These are phyloP conservation scores for Naegleria lovaniensis DNA, from an alignment of 208 protist species.

Conservation along the genomic window DNA sequence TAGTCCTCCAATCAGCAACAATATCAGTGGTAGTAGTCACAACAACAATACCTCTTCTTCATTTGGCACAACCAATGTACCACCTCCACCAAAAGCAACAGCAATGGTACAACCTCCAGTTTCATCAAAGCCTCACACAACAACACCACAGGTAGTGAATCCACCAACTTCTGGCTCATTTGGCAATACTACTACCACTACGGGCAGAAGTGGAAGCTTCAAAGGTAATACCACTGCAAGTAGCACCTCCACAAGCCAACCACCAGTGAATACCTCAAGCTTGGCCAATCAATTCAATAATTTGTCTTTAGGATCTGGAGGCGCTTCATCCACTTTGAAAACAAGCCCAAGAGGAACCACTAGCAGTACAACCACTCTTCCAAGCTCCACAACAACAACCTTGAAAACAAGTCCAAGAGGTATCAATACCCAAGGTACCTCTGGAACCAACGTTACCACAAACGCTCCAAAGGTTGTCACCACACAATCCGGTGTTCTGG, in stretches of 20 bases:
- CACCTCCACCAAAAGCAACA: neutral
- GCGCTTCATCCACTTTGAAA: neutral
- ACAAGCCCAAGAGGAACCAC: neutral
- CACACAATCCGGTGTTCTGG: neutral
- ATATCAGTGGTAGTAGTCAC: neutral
- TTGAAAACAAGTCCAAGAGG: too few species aligned
- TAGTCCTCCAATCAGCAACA: neutral
- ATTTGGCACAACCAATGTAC: neutral
- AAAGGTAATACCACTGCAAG: neutral
- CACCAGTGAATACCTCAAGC: neutral
- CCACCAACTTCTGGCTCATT: neutral
- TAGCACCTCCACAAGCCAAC: neutral
- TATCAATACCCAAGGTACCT: too few species aligned
- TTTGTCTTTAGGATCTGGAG: neutral
- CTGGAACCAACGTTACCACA: too few species aligned
- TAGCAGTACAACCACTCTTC: neutral
- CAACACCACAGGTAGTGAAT: too few species aligned
- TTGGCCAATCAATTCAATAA: neutral
- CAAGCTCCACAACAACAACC: too few species aligned
- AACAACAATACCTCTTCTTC: neutral
- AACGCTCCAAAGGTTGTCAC: neutral
- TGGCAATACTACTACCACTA: too few species aligned
- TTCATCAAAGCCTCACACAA: neutral
- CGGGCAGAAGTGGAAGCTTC: too few species aligned
- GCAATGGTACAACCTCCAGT: neutral